Evolutionary conservation across 108 stramenopile species (phyloP), one percentile per base, ranked within the genome.

Genomic region (Parmales sp.): DNA sequence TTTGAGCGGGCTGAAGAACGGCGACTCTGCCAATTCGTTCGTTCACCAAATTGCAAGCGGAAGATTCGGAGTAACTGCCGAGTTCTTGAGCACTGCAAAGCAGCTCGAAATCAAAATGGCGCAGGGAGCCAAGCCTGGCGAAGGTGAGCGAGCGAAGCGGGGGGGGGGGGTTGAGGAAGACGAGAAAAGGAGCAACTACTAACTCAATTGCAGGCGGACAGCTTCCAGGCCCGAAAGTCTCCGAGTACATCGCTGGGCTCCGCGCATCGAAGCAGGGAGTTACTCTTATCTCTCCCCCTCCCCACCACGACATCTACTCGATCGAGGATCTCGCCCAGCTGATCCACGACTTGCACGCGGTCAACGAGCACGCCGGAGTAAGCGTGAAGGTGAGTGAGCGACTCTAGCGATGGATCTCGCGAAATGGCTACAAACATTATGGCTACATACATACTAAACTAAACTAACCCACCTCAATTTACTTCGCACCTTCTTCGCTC

Each of bases 101-200:
- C 88, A 93, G 67, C 71, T 95, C 38, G 90, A 95, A 76, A 93
- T 95, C 73, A 95, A 95, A 79, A 93, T 95, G 85, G 94, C 94
- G 13, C 94, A 95, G 76, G 94, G 94, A 41, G 90, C 92, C 64
- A 95, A 95, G 83, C 94, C 94, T 38, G 94, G 94, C 26, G 94
- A 95, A 76, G 94, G n/a, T n/a, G n/a, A n/a, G n/a, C n/a, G n/a
- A n/a, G n/a, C n/a, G n/a, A n/a, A n/a, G n/a, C n/a, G n/a, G n/a
- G n/a, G n/a, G n/a, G n/a, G n/a, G n/a, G n/a, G n/a, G n/a, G n/a
- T n/a, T n/a, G n/a, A n/a, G n/a, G n/a, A n/a, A n/a, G n/a, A n/a
- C n/a, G n/a, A n/a, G n/a, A n/a, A n/a, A n/a, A n/a, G n/a, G n/a
- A n/a, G n/a, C n/a, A n/a, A n/a, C n/a, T n/a, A n/a, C n/a, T n/a